Conservation (phyloP, 2,329 filamentous ascomycete genomes). For the Phoma sp. region DNA sequence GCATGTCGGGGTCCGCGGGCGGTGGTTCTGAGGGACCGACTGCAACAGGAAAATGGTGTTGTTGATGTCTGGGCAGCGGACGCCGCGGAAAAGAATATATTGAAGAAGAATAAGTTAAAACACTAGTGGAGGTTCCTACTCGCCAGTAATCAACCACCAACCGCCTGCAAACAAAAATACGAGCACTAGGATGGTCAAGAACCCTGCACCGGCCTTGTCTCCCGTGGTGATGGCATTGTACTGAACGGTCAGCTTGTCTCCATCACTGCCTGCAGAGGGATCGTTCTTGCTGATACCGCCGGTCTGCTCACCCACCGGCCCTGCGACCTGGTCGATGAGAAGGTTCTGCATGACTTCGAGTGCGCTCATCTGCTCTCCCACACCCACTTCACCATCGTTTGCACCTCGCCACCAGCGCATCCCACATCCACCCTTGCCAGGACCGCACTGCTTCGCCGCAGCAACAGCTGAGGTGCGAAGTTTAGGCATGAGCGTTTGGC, state of each 20-base stretch:
- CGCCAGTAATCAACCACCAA: slow-evolving; percentile 54
- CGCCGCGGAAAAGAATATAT: background rate
- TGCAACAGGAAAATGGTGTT: background rate
- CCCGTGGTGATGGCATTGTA: slow-evolving; percentile 56
- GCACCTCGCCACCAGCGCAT: slow-evolving; percentile 49
- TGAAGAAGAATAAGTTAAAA: background rate
- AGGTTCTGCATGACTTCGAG: slow-evolving; percentile 60
- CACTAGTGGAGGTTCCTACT: slow-evolving; percentile 8
- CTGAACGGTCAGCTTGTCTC: slow-evolving; percentile 29
- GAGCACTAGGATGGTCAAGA: slow-evolving; percentile 66
- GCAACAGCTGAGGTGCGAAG: slow-evolving; percentile 60
- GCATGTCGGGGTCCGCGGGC: background rate
- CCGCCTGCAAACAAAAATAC: slow-evolving; percentile 59
- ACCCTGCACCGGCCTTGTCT: slow-evolving; percentile 71
- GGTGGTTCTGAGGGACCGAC: background rate
- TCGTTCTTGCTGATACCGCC: slow-evolving; percentile 60
- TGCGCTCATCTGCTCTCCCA: slow-evolving; percentile 65
- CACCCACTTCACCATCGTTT: slow-evolving; percentile 57
- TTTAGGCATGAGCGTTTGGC: slow-evolving; percentile 54
- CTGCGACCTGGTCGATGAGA: slow-evolving; percentile 40
- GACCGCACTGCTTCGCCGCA: slow-evolving; percentile 61
- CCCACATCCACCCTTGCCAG: slow-evolving; percentile 56
- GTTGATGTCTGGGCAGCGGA: background rate
- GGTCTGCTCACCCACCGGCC: slow-evolving; percentile 54
- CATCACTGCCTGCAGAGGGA: slow-evolving; percentile 45